Percentiles rank a stretch among this genome's conserved stretches.
These are phyloP conservation scores for Vitis rotundifolia DNA, from an alignment of 164 flowering plant species.

Conservation along the genomic window DNA sequence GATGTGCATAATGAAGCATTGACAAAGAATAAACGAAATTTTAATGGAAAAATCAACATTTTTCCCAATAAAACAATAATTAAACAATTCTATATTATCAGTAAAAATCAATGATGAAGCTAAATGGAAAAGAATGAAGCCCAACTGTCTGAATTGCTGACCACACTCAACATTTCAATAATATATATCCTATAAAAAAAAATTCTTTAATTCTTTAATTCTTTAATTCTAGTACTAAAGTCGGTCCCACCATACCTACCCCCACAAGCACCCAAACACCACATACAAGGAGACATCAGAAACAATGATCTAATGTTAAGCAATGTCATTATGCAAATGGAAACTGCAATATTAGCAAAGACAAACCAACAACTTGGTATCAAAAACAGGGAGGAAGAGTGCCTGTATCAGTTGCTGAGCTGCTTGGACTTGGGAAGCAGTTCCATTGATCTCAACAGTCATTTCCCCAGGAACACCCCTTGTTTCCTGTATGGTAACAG, in stretches of 20 bases:
- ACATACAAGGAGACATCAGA: background rate
- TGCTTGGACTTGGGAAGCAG: slow-evolving; percentile 52
- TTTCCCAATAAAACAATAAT: too few relatives aligned
- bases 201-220: too few relatives aligned
- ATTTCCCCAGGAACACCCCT: slow-evolving; percentile 78
- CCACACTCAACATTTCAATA: too few relatives aligned
- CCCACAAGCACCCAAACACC: background rate
- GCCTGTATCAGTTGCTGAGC: slow-evolving; percentile 52
- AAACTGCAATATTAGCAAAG: background rate
- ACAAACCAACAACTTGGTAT: background rate
- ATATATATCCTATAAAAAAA: too few relatives aligned
- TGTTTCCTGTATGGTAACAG: slow-evolving; percentile 83
- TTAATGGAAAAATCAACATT: too few relatives aligned
- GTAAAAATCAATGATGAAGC: too few relatives aligned
- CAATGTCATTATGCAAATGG: background rate
- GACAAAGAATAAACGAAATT: background rate
- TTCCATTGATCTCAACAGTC: slow-evolving; percentile 56
- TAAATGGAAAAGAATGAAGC: too few relatives aligned
- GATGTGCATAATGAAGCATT: background rate
- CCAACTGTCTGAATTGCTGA: too few relatives aligned
- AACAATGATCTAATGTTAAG: too few relatives aligned
- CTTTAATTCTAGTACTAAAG: too few relatives aligned
- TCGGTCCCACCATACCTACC: too few relatives aligned
- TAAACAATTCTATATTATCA: too few relatives aligned
- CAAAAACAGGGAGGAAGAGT: background rate